These are phyloP conservation scores for Cenococcum geophilum DNA, from an alignment of 495 filamentous ascomycete genomes.

Conservation along the genomic window DNA sequence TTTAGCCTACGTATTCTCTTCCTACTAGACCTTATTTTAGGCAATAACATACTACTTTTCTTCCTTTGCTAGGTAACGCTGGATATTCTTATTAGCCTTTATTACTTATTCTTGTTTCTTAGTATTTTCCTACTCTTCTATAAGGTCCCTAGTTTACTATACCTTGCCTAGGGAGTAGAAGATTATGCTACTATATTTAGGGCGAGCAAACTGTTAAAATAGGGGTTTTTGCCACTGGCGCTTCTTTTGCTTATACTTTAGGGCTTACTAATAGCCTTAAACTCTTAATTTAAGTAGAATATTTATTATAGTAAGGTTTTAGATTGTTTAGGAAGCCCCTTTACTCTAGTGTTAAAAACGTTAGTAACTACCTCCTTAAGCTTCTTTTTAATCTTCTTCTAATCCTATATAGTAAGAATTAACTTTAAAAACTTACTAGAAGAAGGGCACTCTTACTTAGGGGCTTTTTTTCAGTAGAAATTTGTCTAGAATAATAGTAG, in stretches of 20 bases:
- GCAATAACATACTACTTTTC: no score
- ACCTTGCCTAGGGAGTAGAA: no score
- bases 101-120: no score
- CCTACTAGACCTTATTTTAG: no score
- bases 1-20: no score
- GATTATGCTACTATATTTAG: no score
- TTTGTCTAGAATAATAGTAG: not conserved
- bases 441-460: not conserved
- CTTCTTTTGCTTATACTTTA: not conserved
- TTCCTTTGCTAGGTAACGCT: no score
- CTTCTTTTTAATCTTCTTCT: not conserved
- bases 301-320: not conserved
- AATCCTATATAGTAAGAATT: not conserved
- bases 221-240: not conserved
- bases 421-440: not conserved
- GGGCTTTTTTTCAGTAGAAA: not conserved
- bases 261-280: not conserved
- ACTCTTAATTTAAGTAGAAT: not conserved
- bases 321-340: not conserved
- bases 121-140: no score
- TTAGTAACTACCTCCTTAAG: not conserved
- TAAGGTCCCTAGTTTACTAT: no score
- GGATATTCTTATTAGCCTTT: no score
- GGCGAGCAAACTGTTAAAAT: not conserved
- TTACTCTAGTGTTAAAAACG: not conserved